phyloP scores from a whole-genome alignment of 306 rosid genomes.

The Pachyrhizus erosus region DNA sequence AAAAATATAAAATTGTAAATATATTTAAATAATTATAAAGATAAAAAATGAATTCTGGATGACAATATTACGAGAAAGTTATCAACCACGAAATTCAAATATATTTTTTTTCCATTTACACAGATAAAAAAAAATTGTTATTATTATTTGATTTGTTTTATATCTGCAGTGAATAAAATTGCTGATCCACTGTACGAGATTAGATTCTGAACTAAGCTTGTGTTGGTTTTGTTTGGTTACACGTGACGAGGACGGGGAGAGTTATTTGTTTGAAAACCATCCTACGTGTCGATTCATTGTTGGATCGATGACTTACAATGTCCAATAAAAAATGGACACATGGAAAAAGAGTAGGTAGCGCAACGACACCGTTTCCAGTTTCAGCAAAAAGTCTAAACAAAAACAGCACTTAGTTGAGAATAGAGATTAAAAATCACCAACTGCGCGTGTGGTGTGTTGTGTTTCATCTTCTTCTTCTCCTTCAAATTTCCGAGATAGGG shows the following conservation, averaged over 20 bases:
- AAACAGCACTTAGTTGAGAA: not conserved
- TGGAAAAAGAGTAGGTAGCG: not conserved
- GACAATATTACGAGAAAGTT: not conserved
- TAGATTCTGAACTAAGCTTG: not conserved
- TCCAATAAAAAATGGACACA: constrained; percentile 41
- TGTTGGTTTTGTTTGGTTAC: no score
- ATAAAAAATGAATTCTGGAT: not conserved
- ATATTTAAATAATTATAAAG: no score
- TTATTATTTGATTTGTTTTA: not conserved
- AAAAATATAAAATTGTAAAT: no score
- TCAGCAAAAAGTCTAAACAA: constrained; percentile 1
- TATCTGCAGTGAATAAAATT: not conserved
- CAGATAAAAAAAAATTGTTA: not conserved
- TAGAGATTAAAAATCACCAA: constrained; percentile 1
- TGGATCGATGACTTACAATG: constrained; percentile 21
- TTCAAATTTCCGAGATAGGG: constrained; percentile 10
- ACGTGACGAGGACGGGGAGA: not conserved
- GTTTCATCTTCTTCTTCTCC: not conserved
- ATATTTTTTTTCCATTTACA: not conserved
- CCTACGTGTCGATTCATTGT: constrained; percentile 6
- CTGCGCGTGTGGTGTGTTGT: not conserved
- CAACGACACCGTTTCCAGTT: constrained; percentile 45
- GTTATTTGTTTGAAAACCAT: not conserved
- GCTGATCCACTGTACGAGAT: no score
- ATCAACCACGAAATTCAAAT: no score